Evolutionary conservation across 805 yeast species (phyloP).

Genomic region (Starmerella geochares): DNA sequence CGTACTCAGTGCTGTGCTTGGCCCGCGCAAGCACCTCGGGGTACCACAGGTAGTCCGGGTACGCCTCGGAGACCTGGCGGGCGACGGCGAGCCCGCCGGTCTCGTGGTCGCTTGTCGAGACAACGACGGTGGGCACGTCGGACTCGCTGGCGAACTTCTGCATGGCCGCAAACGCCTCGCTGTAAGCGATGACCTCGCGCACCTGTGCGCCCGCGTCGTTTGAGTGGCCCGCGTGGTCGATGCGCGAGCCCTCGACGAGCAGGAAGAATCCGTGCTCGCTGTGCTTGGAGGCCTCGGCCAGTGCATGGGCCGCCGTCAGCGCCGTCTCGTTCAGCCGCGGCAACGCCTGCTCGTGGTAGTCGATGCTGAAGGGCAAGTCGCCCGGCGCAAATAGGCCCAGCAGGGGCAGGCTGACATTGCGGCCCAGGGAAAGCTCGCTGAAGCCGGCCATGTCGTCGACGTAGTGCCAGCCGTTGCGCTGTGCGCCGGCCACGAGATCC

Average conservation of each 20-base stretch:
- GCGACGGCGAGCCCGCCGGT: conserved; percentile 91
- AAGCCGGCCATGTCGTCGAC: conserved; percentile 51
- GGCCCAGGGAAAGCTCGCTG: conserved; percentile 47
- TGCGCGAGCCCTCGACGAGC: conserved; percentile 82
- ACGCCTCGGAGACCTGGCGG: conserved; percentile 53
- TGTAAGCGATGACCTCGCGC: conserved; percentile 79
- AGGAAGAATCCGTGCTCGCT: conserved; percentile 78
- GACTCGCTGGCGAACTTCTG: conserved; percentile 53
- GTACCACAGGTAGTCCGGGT: conserved; percentile 83
- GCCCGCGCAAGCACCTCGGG: conserved; percentile 67
- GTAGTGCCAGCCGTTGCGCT: conserved; percentile 50
- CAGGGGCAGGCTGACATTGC: conserved; percentile 62
- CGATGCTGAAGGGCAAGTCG: conserved; percentile 79
- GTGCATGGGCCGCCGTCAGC: conserved; percentile 57
- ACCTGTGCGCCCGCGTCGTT: conserved; percentile 94
- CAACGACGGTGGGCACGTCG: conserved; percentile 64
- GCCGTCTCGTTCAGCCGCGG: conserved; percentile 79
- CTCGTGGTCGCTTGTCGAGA: conserved; percentile 88
- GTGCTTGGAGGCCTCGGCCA: conserved; percentile 55
- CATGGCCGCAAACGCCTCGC: conserved; percentile 67
- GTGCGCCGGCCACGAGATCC: conserved; percentile 58
- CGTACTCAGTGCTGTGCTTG: conserved; percentile 66
- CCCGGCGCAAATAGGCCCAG: conserved; percentile 63
- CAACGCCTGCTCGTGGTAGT: conserved; percentile 43
- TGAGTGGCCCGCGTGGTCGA: conserved; percentile 90